Conservation (phyloP, 352 stramenopile genomes). For the Phytophthora vignae region DNA sequence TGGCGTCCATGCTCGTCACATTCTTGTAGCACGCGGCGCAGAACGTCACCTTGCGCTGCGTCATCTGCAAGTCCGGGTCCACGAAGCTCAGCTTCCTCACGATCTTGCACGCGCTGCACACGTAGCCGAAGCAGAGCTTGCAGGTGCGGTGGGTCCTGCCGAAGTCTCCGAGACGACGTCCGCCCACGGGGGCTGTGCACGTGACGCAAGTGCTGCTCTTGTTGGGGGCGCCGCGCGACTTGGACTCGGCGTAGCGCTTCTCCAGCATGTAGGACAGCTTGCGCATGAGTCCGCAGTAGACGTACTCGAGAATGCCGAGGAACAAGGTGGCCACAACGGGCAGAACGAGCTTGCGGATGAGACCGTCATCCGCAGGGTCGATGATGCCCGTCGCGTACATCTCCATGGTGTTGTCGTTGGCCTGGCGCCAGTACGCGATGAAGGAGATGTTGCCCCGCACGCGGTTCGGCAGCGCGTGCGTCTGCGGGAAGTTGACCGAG, state of each 20-base stretch:
- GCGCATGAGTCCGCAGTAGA: not conserved
- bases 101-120: not conserved
- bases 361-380: not conserved
- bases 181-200: not conserved
- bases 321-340: not conserved
- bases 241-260: not conserved
- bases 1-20: not conserved
- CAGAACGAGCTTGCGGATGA: not conserved
- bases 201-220: not conserved
- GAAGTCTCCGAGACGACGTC: not conserved
- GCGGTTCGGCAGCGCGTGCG: not conserved
- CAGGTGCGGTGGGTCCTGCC: not conserved
- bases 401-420: not conserved
- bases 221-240: not conserved
- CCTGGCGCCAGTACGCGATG: not conserved
- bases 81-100: not conserved
- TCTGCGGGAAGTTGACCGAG: not conserved
- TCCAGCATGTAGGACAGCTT: not conserved
- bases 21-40: not conserved
- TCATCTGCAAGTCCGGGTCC: not conserved
- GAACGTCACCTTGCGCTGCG: not conserved
- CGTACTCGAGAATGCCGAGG: not conserved
- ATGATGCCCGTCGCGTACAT: slow-evolving; percentile 1
- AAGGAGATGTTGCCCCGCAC: not conserved
- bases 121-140: not conserved